These are phyloP conservation scores for Aspergillus nomiae DNA, from an alignment of 2,329 filamentous ascomycete species.

Conservation along the genomic window DNA sequence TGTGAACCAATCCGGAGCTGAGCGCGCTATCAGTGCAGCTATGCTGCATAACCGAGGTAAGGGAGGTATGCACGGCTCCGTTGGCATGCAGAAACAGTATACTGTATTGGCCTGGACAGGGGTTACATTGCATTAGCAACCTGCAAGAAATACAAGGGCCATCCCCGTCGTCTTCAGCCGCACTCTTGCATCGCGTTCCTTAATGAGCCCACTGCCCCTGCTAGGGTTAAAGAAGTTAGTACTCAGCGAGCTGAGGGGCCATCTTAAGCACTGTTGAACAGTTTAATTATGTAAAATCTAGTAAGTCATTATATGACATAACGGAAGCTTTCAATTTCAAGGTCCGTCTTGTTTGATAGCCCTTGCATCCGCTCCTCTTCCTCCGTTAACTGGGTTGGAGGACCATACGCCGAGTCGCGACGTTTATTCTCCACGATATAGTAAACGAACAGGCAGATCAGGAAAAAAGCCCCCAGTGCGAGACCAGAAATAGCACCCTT, in stretches of 20 bases:
- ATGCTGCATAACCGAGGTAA: background rate
- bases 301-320: slow-evolving; percentile 29
- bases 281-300: background rate
- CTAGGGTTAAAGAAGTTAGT: background rate
- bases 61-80: background rate
- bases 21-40: background rate
- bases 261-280: background rate
- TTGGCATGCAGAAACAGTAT: background rate
- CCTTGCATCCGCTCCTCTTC: slow-evolving; percentile 31
- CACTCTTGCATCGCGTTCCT: background rate
- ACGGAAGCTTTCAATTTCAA: slow-evolving; percentile 37
- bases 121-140: background rate
- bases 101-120: background rate
- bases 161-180: background rate
- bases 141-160: background rate
- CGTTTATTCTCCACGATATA: slow-evolving; percentile 35
- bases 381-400: slow-evolving; percentile 25
- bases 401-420: slow-evolving; percentile 30
- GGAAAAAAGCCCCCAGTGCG: slow-evolving; percentile 31
- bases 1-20: background rate
- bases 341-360: slow-evolving; percentile 38
- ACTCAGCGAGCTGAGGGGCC: background rate
- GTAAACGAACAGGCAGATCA: slow-evolving; percentile 30
- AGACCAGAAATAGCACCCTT: slow-evolving; percentile 34
- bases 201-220: background rate